These are phyloP conservation scores for Blumeria hordei DNA, from an alignment of 2,329 filamentous ascomycete species.

Conservation along the genomic window DNA sequence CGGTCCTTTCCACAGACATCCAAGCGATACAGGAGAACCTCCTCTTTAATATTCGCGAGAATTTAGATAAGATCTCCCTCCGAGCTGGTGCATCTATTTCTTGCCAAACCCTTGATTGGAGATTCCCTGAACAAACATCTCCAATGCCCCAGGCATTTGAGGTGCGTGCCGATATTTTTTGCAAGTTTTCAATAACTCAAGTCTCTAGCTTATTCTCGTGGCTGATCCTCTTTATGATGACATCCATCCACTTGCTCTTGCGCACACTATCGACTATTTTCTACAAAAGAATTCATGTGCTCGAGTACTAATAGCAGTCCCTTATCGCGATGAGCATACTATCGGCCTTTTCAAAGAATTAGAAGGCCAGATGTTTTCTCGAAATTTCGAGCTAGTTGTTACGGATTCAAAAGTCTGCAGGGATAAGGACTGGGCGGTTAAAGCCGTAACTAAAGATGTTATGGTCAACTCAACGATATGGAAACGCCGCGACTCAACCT, in stretches of 20 bases:
- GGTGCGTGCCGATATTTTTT: background rate
- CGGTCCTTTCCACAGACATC: constrained; percentile 59
- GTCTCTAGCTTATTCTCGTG: constrained; percentile 43
- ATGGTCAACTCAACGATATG: constrained; percentile 1
- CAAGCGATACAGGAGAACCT: constrained; percentile 68
- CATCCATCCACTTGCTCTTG: constrained; percentile 53
- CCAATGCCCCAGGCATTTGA: background rate
- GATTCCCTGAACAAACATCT: constrained; percentile 18
- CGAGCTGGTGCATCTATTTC: constrained; percentile 29
- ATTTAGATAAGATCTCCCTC: constrained; percentile 28
- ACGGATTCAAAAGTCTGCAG: background rate
- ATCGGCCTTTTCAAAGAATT: background rate
- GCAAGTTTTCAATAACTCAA: background rate
- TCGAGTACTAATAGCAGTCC: constrained; percentile 57
- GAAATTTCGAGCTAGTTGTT: background rate
- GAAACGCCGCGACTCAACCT: background rate
- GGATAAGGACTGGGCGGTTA: constrained; percentile 1
- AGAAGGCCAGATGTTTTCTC: background rate
- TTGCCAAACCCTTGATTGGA: constrained; percentile 37
- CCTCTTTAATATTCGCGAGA: constrained; percentile 43
- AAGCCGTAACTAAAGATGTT: background rate
- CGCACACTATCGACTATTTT: constrained; percentile 43
- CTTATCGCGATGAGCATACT: constrained; percentile 34
- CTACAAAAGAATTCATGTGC: constrained; percentile 29
- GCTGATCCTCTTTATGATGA: constrained; percentile 78